A percentile compares a stretch with the other conserved stretches of the same genome.
Evolutionary conservation across 768 basidiomycete species (phyloP).

Genomic region (Auriscalpium microsporum): DNA sequence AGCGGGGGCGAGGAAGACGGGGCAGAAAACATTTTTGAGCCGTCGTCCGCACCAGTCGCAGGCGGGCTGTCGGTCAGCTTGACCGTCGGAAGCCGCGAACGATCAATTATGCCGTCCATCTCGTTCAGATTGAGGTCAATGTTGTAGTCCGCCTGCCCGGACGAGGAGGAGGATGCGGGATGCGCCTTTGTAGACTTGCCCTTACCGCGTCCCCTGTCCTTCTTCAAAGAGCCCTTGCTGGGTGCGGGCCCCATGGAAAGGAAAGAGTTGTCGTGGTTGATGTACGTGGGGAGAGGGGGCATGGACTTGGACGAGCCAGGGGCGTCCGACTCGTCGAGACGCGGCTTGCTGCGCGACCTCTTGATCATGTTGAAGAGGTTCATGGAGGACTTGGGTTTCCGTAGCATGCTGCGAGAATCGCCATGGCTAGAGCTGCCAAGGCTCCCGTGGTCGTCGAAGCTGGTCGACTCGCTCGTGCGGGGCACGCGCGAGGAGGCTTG

Average conservation of each 20-base stretch:
- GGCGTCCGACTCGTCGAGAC: slow-evolving; percentile 30
- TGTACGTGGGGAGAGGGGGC: slow-evolving; percentile 10
- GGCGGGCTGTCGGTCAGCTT: slow-evolving; percentile 26
- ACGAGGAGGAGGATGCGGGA: slow-evolving; percentile 23
- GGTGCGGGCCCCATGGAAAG: slow-evolving; percentile 18
- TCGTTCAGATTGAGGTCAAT: slow-evolving; percentile 63
- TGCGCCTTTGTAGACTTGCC: slow-evolving; percentile 23
- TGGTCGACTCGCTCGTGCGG: slow-evolving; percentile 22
- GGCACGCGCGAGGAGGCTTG: slow-evolving; percentile 15
- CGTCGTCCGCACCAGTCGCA: slow-evolving; percentile 34
- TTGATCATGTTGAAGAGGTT: slow-evolving; percentile 31
- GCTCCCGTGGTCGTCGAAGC: slow-evolving; percentile 20
- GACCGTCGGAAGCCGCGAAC: slow-evolving; percentile 16
- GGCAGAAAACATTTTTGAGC: slow-evolving; percentile 22
- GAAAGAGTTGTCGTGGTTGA: slow-evolving; percentile 13
- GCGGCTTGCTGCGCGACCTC: slow-evolving; percentile 33
- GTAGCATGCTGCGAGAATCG: slow-evolving; percentile 26
- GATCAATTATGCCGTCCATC: slow-evolving; percentile 80
- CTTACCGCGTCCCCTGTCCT: slow-evolving; percentile 22
- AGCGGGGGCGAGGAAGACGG: slow-evolving; percentile 13
- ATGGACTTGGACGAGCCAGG: slow-evolving; percentile 17
- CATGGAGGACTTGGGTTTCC: slow-evolving; percentile 43
- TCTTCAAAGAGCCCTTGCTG: slow-evolving; percentile 10
- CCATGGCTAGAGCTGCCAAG: slow-evolving; percentile 27
- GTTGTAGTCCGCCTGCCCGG: slow-evolving; percentile 30